These are phyloP conservation scores for Aspergillus asperescens DNA, from an alignment of 495 filamentous ascomycete species.

Conservation along the genomic window DNA sequence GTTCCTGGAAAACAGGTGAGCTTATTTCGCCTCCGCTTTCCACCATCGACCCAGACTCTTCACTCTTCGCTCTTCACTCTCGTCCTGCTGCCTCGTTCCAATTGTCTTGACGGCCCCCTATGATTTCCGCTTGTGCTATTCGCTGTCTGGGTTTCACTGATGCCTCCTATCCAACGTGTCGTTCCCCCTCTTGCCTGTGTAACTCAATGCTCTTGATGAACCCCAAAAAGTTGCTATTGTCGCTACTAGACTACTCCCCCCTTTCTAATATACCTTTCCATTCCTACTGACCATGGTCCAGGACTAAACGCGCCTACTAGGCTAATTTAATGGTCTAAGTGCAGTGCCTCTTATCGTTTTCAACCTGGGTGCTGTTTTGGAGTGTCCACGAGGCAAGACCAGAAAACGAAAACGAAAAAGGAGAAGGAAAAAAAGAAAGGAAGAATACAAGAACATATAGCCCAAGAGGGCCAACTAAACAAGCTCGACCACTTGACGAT, in stretches of 20 bases:
- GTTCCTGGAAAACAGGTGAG: conserved; percentile 23
- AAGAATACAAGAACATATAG: not conserved
- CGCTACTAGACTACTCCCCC: not conserved
- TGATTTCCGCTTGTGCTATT: not conserved
- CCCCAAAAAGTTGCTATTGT: not conserved
- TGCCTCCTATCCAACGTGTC: not conserved
- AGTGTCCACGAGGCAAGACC: not conserved
- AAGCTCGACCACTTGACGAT: not conserved
- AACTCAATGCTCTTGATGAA: not conserved
- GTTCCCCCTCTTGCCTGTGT: not conserved
- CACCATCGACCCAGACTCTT: not conserved
- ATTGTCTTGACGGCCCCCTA: no score
- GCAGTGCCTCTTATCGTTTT: not conserved
- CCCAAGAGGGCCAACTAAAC: conserved; percentile 6
- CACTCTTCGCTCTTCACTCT: not conserved
- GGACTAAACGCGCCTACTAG: not conserved
- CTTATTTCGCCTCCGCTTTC: conserved; percentile 15
- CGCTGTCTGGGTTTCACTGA: not conserved
- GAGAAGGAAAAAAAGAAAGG: not conserved
- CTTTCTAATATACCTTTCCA: not conserved
- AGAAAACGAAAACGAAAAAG: conserved; percentile 5
- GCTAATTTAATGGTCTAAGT: conserved; percentile 4
- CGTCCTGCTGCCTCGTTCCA: no score
- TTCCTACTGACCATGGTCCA: not conserved
- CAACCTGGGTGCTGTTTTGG: conserved; percentile 10